Evolutionary conservation across 2,329 filamentous ascomycete species (phyloP), one percentile per base, ranked within the genome.

Genomic region (Aspergillus alliaceus): DNA sequence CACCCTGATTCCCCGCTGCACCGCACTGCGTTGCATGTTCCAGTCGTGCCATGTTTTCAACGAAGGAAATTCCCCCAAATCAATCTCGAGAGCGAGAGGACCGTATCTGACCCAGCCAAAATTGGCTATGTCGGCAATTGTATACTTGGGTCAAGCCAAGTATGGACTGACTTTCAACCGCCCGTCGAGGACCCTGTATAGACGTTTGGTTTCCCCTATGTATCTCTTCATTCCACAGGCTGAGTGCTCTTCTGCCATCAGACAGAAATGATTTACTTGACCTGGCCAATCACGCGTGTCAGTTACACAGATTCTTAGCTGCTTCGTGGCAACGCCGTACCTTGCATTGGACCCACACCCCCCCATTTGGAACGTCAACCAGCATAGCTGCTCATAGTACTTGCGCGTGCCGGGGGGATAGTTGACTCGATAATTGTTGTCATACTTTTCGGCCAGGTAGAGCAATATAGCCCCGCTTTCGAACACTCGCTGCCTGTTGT

Each of bases 241-340:
- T 24, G 79, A 79, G 58, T 77, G 76, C 12, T 65, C 69, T 1
- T 70, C 70, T 2, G 77, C 77, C 44, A 78, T 79, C 51, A 75
- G 72, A 57, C 74, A 73, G 72, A 80, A 81, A 61, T 80, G 77
- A 55, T 79, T 79, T 9, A 78, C 77, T 70, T 80, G 78, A 29
- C 77, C 76, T 75, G 11, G 5, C 6, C 42, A 31, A 37, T 57
- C 14, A 53, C 32, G 31, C n/a, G 14, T 18, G 32, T 53, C n/a
- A n/a, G n/a, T n/a, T n/a, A n/a, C n/a, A n/a, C n/a, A n/a, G n/a
- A n/a, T n/a, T n/a, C n/a, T n/a, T n/a, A n/a, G n/a, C n/a, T n/a
- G n/a, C n/a, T n/a, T n/a, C n/a, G n/a, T n/a, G n/a, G n/a, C n/a
- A n/a, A n/a, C n/a, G n/a, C n/a, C n/a, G n/a, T 60, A 72, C 72